Percentiles rank a stretch among this genome's conserved stretches.
These are phyloP conservation scores for Phialocephala subalpina DNA, from an alignment of 2,329 filamentous ascomycete species.

Conservation along the genomic window DNA sequence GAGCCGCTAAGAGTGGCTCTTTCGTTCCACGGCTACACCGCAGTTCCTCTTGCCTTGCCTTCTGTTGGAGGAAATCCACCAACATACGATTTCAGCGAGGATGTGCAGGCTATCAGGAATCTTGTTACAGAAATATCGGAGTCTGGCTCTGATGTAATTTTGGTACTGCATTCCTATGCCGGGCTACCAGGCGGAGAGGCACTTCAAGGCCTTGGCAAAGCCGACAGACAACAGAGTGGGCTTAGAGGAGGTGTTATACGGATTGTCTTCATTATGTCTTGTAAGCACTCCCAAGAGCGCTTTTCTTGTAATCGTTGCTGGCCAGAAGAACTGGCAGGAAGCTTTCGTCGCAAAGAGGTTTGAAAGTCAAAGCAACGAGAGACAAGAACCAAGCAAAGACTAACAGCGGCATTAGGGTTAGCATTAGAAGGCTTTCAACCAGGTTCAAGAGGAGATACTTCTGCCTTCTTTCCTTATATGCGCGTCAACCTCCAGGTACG, in stretches of 20 bases:
- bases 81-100: conserved; percentile 47
- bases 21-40: conserved; percentile 42
- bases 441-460: conserved; percentile 35
- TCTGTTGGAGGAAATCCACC: conserved; percentile 46
- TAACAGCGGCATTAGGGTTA: conserved; percentile 27
- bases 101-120: conserved; percentile 47
- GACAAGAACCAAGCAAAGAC: not conserved
- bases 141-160: conserved; percentile 43
- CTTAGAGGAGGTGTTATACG: conserved; percentile 38
- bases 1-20: conserved; percentile 46
- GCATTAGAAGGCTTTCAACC: conserved; percentile 32
- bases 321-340: not conserved
- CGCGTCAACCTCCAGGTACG: conserved; percentile 45
- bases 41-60: conserved; percentile 45
- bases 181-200: conserved; percentile 39
- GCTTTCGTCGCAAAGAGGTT: not conserved
- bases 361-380: not conserved
- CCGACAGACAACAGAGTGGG: conserved; percentile 34
- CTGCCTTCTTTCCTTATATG: conserved; percentile 43
- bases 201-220: conserved; percentile 35
- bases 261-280: conserved; percentile 51
- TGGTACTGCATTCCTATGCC: conserved; percentile 39
- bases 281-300: conserved; percentile 19
- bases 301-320: not conserved
- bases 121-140: conserved; percentile 44